Base-by-base conservation (phyloP, 805 yeast species). In the Yamadazyma olivae region DNA sequence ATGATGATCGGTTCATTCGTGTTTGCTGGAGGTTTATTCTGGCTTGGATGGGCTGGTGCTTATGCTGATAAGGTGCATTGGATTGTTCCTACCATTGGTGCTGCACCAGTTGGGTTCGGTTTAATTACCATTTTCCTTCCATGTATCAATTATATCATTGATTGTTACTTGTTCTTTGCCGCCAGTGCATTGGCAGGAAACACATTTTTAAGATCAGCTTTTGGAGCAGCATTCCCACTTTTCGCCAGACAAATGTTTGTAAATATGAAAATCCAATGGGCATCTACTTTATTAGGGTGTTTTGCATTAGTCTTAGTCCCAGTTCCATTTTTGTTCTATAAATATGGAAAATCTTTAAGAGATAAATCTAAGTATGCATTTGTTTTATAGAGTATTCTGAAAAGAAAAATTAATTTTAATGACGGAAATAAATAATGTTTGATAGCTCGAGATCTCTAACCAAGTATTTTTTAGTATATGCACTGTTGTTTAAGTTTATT, bases 11-110 rank as follows among this genome's bases (percentile, higher is more conserved):
- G 95, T 21, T 79, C 81, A 17, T 45, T 85, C 36, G 54, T 73
- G 6, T 86, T 89, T 66, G 83, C 95, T 19, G 67, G 77, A 35
- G 96, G 96, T 35, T 65, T 88, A 43, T 70, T 88, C 51, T 84
- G 95, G 95, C 70, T 89, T 57, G 77, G 85, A 39, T 89, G 96
- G 96, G 67, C 91, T 7, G 96, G 95, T 54, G 74, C 77, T 44
- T 89, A 80, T 59, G 81, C 75, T 32, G 59, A 80, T 23, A 59
- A 60, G n/a, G 76, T 86, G 25, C 95, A 82, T 54, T 89, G 91
- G 91, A 81, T 79, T 30, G 83, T 79, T 5, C 69, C 79, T n/a
- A 64, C 66, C 6, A 46, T 74, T 15, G 70, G 75, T 36, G 77
- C 78, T 3, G 53, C 64, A 1, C 50, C 52, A 30, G 43, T 57